Conservation (phyloP, 2,329 filamentous ascomycete species). For the Trichophyton mentagrophytes region DNA sequence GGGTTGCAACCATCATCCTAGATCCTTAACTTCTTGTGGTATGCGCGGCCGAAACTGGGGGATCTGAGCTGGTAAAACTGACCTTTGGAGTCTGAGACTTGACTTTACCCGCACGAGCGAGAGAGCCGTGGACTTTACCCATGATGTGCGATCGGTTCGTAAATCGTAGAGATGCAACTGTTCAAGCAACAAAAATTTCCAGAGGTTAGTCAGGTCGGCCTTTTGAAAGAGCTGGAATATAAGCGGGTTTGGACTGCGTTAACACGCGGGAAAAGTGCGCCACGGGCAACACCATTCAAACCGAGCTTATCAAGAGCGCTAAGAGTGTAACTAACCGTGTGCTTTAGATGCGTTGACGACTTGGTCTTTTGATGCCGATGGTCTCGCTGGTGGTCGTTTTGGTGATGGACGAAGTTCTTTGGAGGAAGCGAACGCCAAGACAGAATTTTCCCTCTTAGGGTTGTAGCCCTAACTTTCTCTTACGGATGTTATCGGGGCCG, state of each 20-base stretch:
- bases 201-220: background rate
- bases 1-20: background rate
- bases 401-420: background rate
- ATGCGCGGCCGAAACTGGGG: background rate
- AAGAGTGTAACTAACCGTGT: background rate
- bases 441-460: background rate
- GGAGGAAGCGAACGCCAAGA: constrained; percentile 4
- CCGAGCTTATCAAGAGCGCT: background rate
- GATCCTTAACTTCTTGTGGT: background rate
- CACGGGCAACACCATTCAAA: background rate
- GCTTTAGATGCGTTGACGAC: constrained; percentile 4
- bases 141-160: constrained; percentile 41
- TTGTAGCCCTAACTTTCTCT: background rate
- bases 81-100: constrained; percentile 58
- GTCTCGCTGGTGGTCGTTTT: constrained; percentile 1
- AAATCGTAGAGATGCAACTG: constrained; percentile 8
- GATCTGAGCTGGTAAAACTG: constrained; percentile 7
- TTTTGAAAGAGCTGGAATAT: background rate
- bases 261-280: background rate
- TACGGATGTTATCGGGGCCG: background rate
- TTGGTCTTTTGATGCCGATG: constrained; percentile 1
- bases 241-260: background rate
- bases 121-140: constrained; percentile 85
- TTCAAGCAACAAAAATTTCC: background rate
- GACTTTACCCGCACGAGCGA: constrained; percentile 90